Conservation (phyloP, 139 green algal species). For the Tetraselmis chui region DNA sequence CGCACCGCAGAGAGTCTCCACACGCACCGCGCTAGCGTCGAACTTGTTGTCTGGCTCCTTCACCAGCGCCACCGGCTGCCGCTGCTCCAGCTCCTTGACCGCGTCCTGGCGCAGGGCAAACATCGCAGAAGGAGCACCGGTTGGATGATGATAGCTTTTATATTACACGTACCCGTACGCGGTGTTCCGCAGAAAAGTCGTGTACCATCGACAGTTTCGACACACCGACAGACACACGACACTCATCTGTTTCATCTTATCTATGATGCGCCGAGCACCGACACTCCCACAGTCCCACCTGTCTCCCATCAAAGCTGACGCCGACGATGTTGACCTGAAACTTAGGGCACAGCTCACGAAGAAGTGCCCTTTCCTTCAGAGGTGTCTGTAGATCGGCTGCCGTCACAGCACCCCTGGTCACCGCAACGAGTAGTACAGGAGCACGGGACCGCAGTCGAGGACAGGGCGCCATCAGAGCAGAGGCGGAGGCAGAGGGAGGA, state of each 20-base stretch:
- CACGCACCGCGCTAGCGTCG: constrained; percentile 40
- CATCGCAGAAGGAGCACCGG: not conserved
- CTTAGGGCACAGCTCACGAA: not conserved
- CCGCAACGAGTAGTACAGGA: no score
- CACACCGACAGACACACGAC: no score
- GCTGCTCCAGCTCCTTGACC: constrained; percentile 7
- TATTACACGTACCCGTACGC: no score
- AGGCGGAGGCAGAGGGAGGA: no score
- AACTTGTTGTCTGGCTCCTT: constrained; percentile 33
- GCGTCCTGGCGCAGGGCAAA: not conserved
- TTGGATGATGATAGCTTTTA: no score
- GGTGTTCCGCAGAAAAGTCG: not conserved
- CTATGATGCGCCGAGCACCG: not conserved
- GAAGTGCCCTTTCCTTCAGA: no score
- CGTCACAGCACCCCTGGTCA: no score
- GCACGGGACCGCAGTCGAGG: no score
- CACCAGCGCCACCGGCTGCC: constrained; percentile 29
- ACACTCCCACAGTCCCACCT: constrained; percentile 5
- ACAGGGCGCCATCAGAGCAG: no score
- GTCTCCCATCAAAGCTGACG: constrained; percentile 38
- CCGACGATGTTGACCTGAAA: constrained; percentile 29
- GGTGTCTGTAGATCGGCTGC: no score
- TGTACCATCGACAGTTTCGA: no score
- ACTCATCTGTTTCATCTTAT: not conserved
- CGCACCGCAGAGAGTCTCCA: constrained; percentile 28